Conservation (phyloP, 352 stramenopile species). For the Phytopythium helicoides region DNA sequence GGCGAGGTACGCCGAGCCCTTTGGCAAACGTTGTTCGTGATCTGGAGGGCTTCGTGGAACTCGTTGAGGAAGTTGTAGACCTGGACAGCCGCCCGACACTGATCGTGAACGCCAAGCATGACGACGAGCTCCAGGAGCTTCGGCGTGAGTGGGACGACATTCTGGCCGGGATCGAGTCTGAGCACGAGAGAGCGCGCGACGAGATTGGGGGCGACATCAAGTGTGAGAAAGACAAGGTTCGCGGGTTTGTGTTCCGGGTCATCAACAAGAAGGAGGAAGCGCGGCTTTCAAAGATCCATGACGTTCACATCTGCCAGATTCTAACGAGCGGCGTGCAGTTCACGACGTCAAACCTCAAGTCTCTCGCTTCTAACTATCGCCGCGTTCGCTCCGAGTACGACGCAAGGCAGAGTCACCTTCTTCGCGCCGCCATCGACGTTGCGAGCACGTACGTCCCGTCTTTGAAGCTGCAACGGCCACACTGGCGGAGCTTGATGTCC, state of each 20-base stretch:
- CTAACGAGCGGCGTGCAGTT: slow-evolving; percentile 98
- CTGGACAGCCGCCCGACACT: slow-evolving; percentile 75
- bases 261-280: slow-evolving; percentile 93
- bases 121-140: slow-evolving; percentile 71
- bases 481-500: slow-evolving; percentile 94
- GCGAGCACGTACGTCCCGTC: slow-evolving; percentile 96
- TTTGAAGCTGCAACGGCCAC: slow-evolving; percentile 89
- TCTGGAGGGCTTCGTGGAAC: slow-evolving; percentile 58
- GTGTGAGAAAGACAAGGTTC: slow-evolving; percentile 91
- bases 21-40: slow-evolving; percentile 65
- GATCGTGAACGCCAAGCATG: slow-evolving; percentile 83
- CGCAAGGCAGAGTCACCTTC: slow-evolving; percentile 86
- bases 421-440: slow-evolving; percentile 92
- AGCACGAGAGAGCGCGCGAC: slow-evolving; percentile 56
- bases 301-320: slow-evolving; percentile 93
- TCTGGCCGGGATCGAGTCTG: slow-evolving; percentile 78
- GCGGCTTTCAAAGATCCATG: slow-evolving; percentile 80
- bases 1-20: slow-evolving; percentile 37
- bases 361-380: slow-evolving; percentile 83
- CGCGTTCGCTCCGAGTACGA: slow-evolving; percentile 91
- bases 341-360: slow-evolving; percentile 90
- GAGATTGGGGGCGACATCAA: slow-evolving; percentile 84
- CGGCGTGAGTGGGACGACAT: slow-evolving; percentile 75
- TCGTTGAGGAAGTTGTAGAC: slow-evolving; percentile 85
- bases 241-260: slow-evolving; percentile 93